Evolutionary conservation across 2,329 filamentous ascomycete species (phyloP), one percentile per base, ranked within the genome.

Genomic region (Anthostomella pinea): DNA sequence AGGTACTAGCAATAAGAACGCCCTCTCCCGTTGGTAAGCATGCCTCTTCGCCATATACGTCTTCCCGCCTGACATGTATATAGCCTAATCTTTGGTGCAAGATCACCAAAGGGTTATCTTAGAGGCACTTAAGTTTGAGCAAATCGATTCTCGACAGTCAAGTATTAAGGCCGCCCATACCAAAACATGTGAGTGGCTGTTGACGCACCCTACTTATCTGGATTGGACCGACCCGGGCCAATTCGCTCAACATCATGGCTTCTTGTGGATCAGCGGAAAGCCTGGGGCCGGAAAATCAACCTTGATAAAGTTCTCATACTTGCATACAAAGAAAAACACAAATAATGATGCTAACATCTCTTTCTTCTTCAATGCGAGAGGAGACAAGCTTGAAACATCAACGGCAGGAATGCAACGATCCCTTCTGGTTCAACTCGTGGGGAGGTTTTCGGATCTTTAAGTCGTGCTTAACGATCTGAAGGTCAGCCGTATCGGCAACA

Each of bases 301-400:
- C 0, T 37, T 72, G 18, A 69, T 69, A 62, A 70, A 67, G 31
- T 62, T 60, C 20, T 14, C 32, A 48, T 2, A 13, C 30, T 21
- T 18, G 24, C 3, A 21, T 9, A 22, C 38, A 8, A 50, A 50
- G 27, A 41, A 39, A 15, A 5, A 8, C 11, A n/a, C 23, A 27
- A 11, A 24, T 9, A 18, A 36, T 26, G 20, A 21, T 11, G 35
- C 46, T 6, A 35, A 51, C 5, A 41, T 58, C 5, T 56, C 53
- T 0, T 75, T 72, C 48, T 75, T 73, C 57, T 75, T 75, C 58
- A 68, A 72, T 35, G 68, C 69, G 0, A 53, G 68, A 29, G 69
- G 69, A 1, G 49, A 53, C 0, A 35, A 54, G 7, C 51, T 69
- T 13, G 69, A 76, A 39, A 72, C 62, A 42, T 62, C 67, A 0